A percentile compares a stretch with the other conserved stretches of the same genome.
Conservation (phyloP, 495 filamentous ascomycete species). For the Entonaema liquescens region DNA sequence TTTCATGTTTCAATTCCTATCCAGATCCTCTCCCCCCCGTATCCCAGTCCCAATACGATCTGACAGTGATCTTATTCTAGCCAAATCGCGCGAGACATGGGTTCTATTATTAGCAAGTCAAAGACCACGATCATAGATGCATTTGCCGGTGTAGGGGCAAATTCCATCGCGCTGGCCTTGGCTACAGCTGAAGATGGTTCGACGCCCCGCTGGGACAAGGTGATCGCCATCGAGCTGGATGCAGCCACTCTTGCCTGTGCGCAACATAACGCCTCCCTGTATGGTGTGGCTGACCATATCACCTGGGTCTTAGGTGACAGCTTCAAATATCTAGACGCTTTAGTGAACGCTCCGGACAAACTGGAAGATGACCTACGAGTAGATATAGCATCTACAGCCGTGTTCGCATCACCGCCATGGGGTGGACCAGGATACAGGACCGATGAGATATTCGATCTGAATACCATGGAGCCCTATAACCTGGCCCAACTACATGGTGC, state of each 20-base stretch:
- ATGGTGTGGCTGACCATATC: conserved; percentile 82
- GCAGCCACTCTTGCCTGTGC: conserved; percentile 80
- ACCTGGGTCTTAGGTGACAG: conserved; percentile 86
- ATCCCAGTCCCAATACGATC: conserved; percentile 23
- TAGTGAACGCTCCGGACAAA: conserved; percentile 36
- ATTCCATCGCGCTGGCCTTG: conserved; percentile 91
- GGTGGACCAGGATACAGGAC: conserved; percentile 85
- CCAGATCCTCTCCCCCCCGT: conserved; percentile 6
- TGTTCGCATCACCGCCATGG: conserved; percentile 96
- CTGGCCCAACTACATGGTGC: conserved; percentile 67
- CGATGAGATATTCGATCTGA: conserved; percentile 83
- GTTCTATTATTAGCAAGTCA: conserved; percentile 48
- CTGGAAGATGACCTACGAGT: conserved; percentile 50
- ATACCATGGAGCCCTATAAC: conserved; percentile 86
- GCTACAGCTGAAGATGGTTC: conserved; percentile 54
- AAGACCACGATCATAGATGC: conserved; percentile 78
- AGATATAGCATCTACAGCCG: conserved; percentile 56
- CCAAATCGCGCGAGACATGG: conserved; percentile 80
- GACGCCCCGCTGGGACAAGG: conserved; percentile 69
- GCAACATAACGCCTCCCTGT: conserved; percentile 89
- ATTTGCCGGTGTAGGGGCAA: conserved; percentile 92
- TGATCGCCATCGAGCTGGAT: conserved; percentile 90
- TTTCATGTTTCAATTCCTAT: conserved; percentile 20
- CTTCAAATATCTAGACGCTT: conserved; percentile 62
- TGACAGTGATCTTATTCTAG: conserved; percentile 52